A percentile compares a stretch with the other conserved stretches of the same genome.
These are phyloP conservation scores for Penicillium desertorum DNA, from an alignment of 495 filamentous ascomycete species.

Conservation along the genomic window DNA sequence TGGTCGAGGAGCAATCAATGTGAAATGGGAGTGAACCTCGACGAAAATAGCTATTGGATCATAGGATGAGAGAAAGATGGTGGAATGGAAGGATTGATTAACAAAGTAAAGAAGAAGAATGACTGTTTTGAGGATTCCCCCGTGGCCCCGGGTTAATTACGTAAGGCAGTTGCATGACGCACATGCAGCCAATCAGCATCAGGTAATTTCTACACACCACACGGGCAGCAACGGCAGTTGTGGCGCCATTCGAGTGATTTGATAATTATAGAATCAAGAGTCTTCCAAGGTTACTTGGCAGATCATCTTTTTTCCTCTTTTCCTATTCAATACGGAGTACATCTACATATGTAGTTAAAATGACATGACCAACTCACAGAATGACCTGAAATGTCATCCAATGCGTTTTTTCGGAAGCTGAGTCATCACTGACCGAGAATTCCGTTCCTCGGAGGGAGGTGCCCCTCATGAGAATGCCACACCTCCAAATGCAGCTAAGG, in stretches of 20 bases:
- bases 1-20: slow-evolving; percentile 30
- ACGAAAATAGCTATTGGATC: slow-evolving; percentile 14
- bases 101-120: slow-evolving; percentile 11
- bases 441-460: slow-evolving; percentile 11
- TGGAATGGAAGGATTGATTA: neutral
- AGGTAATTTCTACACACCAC: slow-evolving; percentile 43
- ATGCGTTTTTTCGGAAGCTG: slow-evolving; percentile 15
- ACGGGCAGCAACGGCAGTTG: slow-evolving; percentile 1
- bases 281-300: neutral
- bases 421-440: slow-evolving; percentile 1
- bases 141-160: slow-evolving; percentile 21
- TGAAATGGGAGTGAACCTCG: slow-evolving; percentile 10
- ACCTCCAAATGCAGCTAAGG: slow-evolving; percentile 10
- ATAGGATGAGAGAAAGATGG: slow-evolving; percentile 19
- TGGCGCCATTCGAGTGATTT: slow-evolving; percentile 33
- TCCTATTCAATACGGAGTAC: neutral
- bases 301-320: neutral
- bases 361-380: neutral
- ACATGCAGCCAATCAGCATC: slow-evolving; percentile 42
- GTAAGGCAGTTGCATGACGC: slow-evolving; percentile 29
- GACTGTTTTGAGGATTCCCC: slow-evolving; percentile 21
- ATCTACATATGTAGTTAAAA: neutral
- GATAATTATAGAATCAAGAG: neutral
- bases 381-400: neutral
- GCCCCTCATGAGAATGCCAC: slow-evolving; percentile 2